Base-by-base conservation (phyloP, 179 eudicot genomes). In the Actinidia chinensis region DNA sequence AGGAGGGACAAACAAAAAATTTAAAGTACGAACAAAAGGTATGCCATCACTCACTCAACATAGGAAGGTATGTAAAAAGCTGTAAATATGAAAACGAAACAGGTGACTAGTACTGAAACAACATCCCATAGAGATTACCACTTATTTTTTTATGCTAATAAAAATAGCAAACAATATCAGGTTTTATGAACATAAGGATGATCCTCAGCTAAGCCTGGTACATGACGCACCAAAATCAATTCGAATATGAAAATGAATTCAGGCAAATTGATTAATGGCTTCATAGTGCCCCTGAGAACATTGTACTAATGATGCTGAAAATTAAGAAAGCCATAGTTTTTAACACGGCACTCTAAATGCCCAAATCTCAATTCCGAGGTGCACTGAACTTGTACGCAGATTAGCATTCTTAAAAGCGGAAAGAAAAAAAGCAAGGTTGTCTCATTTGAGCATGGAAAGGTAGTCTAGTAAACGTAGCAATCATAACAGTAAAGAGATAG, bases 1-100 rank as follows among this genome's bases (percentile, higher is more conserved):
- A 52, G 52, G 18, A 68, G 50, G 59, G 4, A 60, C 46, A 10
- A 59, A 22, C 8, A 22, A 54, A 11, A 46, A 76, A n/a, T n/a
- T 22, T 67, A 51, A 44, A 67, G 18, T 10, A 22, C 52, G 47
- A n/a, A 23, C 28, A 54, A 79, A 47, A 51, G 40, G 8, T 55
- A 63, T 60, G 50, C 60, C 60, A 58, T 66, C 22, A 28, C 59
- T 51, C 71, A 28, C 60, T 33, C 42, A 67, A 73, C 64, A 72
- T 64, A 61, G 13, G 6, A 59, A 5, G 20, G 14, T 65, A 71
- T 28, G 64, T 65, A 2, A 14, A 17, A 15, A 6, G 42, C 61
- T 13, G 40, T 7, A 40, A 47, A 5, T 67, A 43, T 66, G 65
- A 40, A 28, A 60, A 47, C 23, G 15, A 75, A 65, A 50, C 36